Base-by-base conservation (phyloP, 208 protist genomes). In the Leishmania gerbilli region DNA sequence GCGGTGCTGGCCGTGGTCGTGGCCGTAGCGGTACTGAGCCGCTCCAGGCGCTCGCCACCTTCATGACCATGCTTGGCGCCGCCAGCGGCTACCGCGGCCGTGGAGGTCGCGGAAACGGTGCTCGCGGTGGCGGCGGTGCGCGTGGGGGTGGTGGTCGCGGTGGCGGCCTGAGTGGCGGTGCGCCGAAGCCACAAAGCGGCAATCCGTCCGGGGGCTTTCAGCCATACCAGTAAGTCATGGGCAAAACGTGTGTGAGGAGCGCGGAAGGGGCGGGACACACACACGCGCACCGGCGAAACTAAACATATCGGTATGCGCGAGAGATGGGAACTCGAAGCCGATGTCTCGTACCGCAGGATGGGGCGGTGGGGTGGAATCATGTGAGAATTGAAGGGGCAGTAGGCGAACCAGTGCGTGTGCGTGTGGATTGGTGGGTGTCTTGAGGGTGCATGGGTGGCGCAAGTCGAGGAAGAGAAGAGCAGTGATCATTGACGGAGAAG, bases 41-140 rank as follows among this genome's bases (percentile, higher is more conserved):
- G 1, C 89, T 90, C 37, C 90, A 94, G 74, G 90, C 89, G 24
- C 89, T 96, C 60, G 88, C 88, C 58, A 86, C 90, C 24, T 77
- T 96, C 11, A 94, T 96, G 90, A 90, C 89, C 9, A 90, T 94
- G 88, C 88, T 93, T 27, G 84, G 86, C 15, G 86, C 84, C 7
- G 87, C 77, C 65, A 79, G 85, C 68, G 84, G 81, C 42, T 83
- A 81, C 56, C 78, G 80, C 37, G 77, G 78, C 21, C 74, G 84
- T 56, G 76, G 84, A 3, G 45, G 81, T 27, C 79, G 84, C 71
- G 67, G 85, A n/a, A 79, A 77, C 68, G 40, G 55, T 45, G 53
- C 83, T 55, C 74, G 80, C 37, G 51, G 76, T 65, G 74, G 80
- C 21, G 60, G 80, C n/a, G 71, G 80, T 58, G 85, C 79, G 49